These are phyloP conservation scores for Kalaharituber pfeilii DNA, from an alignment of 2,329 filamentous ascomycete genomes.

Conservation along the genomic window DNA sequence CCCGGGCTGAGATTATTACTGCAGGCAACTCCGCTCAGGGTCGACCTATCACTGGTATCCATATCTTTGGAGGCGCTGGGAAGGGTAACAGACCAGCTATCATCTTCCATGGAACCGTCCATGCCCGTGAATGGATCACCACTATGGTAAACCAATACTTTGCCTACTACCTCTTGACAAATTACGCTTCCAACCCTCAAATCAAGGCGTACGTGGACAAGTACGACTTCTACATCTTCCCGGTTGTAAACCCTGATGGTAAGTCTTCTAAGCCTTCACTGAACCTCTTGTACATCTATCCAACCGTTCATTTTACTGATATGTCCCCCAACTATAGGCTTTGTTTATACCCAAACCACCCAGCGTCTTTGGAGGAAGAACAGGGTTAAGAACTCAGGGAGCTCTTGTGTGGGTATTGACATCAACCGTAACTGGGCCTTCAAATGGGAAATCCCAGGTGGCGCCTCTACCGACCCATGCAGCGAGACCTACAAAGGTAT, in stretches of 20 bases:
- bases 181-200: constrained; percentile 26
- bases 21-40: constrained; percentile 34
- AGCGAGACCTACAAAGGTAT: constrained; percentile 32
- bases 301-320: neutral
- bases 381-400: constrained; percentile 29
- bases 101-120: constrained; percentile 41
- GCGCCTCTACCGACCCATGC: constrained; percentile 37
- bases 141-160: constrained; percentile 37
- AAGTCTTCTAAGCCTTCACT: constrained; percentile 18
- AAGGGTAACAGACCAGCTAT: constrained; percentile 35
- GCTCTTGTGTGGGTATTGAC: constrained; percentile 35
- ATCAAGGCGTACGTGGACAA: constrained; percentile 37
- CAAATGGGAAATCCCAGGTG: constrained; percentile 33
- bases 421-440: constrained; percentile 43
- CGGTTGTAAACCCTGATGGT: constrained; percentile 43
- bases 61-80: constrained; percentile 35
- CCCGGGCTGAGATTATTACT: constrained; percentile 34
- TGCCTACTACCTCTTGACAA: constrained; percentile 33
- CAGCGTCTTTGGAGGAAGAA: constrained; percentile 48
- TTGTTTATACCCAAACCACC: constrained; percentile 40
- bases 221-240: constrained; percentile 50
- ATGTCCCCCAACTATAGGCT: constrained; percentile 32
- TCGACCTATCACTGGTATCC: constrained; percentile 32
- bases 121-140: constrained; percentile 44
- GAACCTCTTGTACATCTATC: constrained; percentile 18